Evolutionary conservation across 164 flowering plant genomes (phyloP).

Genomic region (Pachysandra terminalis): DNA sequence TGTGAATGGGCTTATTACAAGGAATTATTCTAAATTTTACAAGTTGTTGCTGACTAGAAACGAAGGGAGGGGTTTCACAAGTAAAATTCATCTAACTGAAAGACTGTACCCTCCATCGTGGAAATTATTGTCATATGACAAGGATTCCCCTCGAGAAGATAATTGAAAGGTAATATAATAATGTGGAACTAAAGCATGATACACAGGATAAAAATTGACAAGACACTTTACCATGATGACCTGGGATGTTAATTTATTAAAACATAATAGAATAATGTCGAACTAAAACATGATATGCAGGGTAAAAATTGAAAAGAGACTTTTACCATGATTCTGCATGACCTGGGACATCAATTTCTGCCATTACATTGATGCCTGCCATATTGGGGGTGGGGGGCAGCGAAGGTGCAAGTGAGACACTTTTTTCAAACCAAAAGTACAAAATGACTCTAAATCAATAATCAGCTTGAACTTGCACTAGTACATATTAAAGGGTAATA

Average conservation of each 20-base stretch:
- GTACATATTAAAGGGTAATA: not conserved
- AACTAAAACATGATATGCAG: not conserved
- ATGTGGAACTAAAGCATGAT: no score
- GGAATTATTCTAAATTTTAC: no score
- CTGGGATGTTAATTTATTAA: no score
- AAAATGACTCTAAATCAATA: not conserved
- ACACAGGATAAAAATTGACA: no score
- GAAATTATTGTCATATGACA: not conserved
- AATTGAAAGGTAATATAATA: not conserved
- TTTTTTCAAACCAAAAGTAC: no score
- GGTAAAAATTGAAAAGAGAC: not conserved
- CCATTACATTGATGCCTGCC: slow-evolving; percentile 91
- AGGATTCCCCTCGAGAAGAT: not conserved
- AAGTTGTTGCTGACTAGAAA: no score
- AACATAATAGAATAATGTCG: no score
- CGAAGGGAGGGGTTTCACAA: no score
- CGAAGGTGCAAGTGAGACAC: no score
- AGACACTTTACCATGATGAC: no score
- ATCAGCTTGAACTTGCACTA: not conserved
- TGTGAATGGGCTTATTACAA: no score
- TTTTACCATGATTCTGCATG: slow-evolving; percentile 93
- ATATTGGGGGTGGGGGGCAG: slow-evolving; percentile 8
- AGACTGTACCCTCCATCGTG: not conserved
- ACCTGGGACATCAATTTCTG: slow-evolving; percentile 95
- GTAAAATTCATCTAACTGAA: no score